Conservation (phyloP, 2,329 filamentous ascomycete genomes). For the Epicoccum sorghinum region DNA sequence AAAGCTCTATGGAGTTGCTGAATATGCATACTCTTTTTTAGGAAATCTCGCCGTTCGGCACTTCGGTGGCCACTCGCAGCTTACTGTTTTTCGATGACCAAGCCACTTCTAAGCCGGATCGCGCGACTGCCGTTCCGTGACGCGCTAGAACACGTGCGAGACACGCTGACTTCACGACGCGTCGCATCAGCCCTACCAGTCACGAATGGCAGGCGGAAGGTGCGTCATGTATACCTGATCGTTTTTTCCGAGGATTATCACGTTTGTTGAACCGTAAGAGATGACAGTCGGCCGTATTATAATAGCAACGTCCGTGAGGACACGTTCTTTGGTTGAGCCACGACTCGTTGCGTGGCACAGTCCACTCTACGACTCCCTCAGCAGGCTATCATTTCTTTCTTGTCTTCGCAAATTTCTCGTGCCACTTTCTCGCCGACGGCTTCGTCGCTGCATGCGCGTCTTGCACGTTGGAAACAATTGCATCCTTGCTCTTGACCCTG, state of each 20-base stretch:
- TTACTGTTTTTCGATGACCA: slow-evolving; percentile 11
- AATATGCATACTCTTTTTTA: slow-evolving; percentile 14
- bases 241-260: background rate
- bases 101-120: slow-evolving; percentile 27
- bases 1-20: background rate
- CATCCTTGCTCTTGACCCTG: slow-evolving; percentile 24
- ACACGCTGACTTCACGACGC: background rate
- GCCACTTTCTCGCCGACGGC: slow-evolving; percentile 47
- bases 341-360: slow-evolving; percentile 15
- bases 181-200: slow-evolving; percentile 1
- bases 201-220: background rate
- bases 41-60: slow-evolving; percentile 6
- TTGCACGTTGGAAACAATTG: slow-evolving; percentile 10
- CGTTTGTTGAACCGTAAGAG: background rate
- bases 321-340: slow-evolving; percentile 4
- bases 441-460: slow-evolving; percentile 24
- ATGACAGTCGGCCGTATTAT: background rate
- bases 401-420: slow-evolving; percentile 47
- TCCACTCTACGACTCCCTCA: slow-evolving; percentile 15
- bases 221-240: background rate
- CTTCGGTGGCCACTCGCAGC: slow-evolving; percentile 24
- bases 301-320: slow-evolving; percentile 1
- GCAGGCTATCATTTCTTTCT: slow-evolving; percentile 33
- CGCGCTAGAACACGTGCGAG: background rate
- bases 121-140: background rate